These are phyloP conservation scores for Umbelopsis isabellina DNA, from an alignment of 192 early-diverging fungal species.

Conservation along the genomic window DNA sequence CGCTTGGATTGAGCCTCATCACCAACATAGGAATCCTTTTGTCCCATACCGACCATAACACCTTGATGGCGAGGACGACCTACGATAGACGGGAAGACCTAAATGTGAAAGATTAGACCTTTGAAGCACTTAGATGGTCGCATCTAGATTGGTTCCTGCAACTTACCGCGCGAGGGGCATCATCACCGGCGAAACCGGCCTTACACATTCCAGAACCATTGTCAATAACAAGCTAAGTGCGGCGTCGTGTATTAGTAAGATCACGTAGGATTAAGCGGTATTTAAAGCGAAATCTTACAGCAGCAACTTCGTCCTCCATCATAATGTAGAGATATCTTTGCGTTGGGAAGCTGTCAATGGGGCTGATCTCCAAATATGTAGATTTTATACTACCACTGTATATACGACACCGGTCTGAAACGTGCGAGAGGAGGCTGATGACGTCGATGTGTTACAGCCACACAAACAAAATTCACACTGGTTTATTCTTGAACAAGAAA, in stretches of 20 bases:
- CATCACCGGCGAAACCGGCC: constrained; percentile 92
- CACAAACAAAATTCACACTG: too few species aligned
- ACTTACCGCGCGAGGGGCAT: constrained; percentile 82
- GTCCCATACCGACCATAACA: constrained; percentile 91
- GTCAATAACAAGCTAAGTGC: constrained; percentile 66
- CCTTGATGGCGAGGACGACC: constrained; percentile 87
- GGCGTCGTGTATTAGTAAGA: not conserved
- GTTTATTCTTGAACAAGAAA: too few species aligned
- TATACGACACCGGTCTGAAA: constrained; percentile 3
- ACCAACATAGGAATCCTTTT: constrained; percentile 90
- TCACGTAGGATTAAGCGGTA: not conserved
- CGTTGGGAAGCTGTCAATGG: constrained; percentile 16
- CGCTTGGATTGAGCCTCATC: constrained; percentile 92
- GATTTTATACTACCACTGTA: not conserved
- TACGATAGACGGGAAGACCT: constrained; percentile 82
- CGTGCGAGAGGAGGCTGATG: constrained; percentile 2
- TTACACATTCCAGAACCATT: constrained; percentile 96
- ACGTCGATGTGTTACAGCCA: constrained; percentile 2
- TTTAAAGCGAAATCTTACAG: constrained; percentile 10
- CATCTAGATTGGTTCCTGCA: constrained; percentile 2
- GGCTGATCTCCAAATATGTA: constrained; percentile 17
- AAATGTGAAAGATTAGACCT: constrained; percentile 19
- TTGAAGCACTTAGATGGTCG: not conserved
- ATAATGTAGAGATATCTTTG: not conserved
- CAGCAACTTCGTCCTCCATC: constrained; percentile 22